Evolutionary conservation across 1,284 basidiomycete species (phyloP).

Genomic region (Leccinum discolor): DNA sequence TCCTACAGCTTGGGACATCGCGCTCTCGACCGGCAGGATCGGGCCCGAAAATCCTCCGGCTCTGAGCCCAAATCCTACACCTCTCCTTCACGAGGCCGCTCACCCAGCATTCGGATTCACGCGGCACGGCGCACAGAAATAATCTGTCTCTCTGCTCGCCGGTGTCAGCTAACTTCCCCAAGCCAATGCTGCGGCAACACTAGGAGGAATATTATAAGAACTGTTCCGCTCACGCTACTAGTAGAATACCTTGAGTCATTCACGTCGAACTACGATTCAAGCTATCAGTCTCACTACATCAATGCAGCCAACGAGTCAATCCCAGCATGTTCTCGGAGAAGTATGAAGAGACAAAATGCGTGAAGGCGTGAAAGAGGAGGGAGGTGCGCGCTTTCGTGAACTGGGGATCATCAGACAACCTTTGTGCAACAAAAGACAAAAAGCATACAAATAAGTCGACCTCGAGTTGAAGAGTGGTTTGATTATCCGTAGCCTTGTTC

Average conservation of each 20-base stretch:
- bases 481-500: constrained; percentile 52
- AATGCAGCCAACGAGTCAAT: neutral
- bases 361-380: constrained; percentile 72
- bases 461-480: constrained; percentile 60
- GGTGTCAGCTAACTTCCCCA: too few relatives aligned
- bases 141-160: too few relatives aligned
- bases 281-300: neutral
- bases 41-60: too few relatives aligned
- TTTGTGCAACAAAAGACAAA: constrained; percentile 78
- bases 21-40: neutral
- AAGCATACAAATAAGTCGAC: constrained; percentile 82
- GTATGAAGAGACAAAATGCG: constrained; percentile 79
- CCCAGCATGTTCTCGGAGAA: constrained; percentile 42
- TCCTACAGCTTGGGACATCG: neutral
- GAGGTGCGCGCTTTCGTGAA: constrained; percentile 56
- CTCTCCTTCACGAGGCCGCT: too few relatives aligned
- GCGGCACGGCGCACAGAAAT: too few relatives aligned
- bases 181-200: neutral
- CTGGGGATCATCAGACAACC: constrained; percentile 54
- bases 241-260: neutral
- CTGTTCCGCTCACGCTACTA: neutral
- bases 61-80: too few relatives aligned
- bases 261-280: neutral
- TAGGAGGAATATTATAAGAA: neutral
- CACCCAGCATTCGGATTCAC: neutral